These are phyloP conservation scores for Furcasterigmium furcatum DNA, from an alignment of 2,329 filamentous ascomycete species.

Conservation along the genomic window DNA sequence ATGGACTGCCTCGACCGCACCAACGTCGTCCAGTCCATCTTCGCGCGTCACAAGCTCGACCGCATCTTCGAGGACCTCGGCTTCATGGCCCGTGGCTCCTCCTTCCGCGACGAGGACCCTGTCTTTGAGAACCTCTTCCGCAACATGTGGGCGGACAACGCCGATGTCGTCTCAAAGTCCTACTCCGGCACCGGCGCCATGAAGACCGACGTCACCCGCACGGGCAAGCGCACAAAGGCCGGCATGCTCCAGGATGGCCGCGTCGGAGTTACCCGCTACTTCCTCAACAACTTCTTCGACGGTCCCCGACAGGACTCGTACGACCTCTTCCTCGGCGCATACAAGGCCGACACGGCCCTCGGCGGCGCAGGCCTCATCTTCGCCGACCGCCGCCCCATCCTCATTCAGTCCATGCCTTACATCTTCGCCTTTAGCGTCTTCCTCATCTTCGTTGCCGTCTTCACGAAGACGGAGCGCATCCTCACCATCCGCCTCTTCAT, in stretches of 20 bases:
- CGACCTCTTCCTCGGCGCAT: slow-evolving; percentile 87
- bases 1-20: slow-evolving; percentile 99
- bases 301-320: slow-evolving; percentile 94
- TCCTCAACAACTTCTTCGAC: slow-evolving; percentile 91
- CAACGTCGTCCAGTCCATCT: slow-evolving; percentile 97
- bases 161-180: slow-evolving; percentile 86
- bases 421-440: slow-evolving; percentile 83
- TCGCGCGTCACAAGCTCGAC: slow-evolving; percentile 84
- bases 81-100: slow-evolving; percentile 71
- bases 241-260: slow-evolving; percentile 84
- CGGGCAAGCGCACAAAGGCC: slow-evolving; percentile 79
- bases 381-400: slow-evolving; percentile 76
- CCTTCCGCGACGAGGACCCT: slow-evolving; percentile 71
- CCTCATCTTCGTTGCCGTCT: slow-evolving; percentile 71
- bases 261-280: slow-evolving; percentile 86
- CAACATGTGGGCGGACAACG: slow-evolving; percentile 98
- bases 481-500: slow-evolving; percentile 81
- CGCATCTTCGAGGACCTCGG: slow-evolving; percentile 85
- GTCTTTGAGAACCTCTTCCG: slow-evolving; percentile 90
- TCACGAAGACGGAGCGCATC: slow-evolving; percentile 70
- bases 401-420: slow-evolving; percentile 94
- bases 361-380: slow-evolving; percentile 70
- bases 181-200: slow-evolving; percentile 96
- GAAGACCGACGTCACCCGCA: slow-evolving; percentile 98
- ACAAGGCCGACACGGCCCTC: slow-evolving; percentile 71